Conservation (phyloP, 2,329 filamentous ascomycete species). For the Plectosphaerella sp. region DNA sequence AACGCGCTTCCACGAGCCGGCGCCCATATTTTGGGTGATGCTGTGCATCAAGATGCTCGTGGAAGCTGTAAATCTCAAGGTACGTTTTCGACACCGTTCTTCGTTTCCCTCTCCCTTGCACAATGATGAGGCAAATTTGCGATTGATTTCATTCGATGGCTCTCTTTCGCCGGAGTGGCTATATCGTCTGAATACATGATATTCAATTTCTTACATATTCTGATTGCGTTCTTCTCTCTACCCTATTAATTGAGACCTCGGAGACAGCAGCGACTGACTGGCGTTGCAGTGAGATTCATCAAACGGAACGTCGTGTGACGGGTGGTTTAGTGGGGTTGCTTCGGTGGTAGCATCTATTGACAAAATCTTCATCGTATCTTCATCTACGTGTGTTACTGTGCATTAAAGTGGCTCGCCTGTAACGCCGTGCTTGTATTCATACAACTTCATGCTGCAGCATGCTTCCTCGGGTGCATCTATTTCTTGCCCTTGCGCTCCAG, state of each 20-base stretch:
- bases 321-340: no score
- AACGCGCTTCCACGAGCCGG: slow-evolving; percentile 3
- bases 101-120: slow-evolving; percentile 14
- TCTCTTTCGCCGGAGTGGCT: slow-evolving; percentile 83
- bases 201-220: slow-evolving; percentile 99
- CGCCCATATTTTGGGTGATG: not conserved
- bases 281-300: no score
- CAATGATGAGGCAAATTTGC: slow-evolving; percentile 98
- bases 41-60: not conserved
- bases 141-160: slow-evolving; percentile 86
- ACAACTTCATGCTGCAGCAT: no score
- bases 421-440: no score
- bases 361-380: no score
- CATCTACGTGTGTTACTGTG: no score
- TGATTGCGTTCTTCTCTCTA: slow-evolving; percentile 49
- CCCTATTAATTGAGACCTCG: slow-evolving; percentile 2
- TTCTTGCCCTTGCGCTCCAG: slow-evolving; percentile 56
- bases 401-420: no score
- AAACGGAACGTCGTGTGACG: no score
- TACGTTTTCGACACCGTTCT: slow-evolving; percentile 12
- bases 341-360: no score
- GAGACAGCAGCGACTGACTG: not conserved
- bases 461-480: slow-evolving; percentile 13
- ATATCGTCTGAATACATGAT: slow-evolving; percentile 76
- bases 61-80: slow-evolving; percentile 7